Percentiles rank a stretch among this genome's conserved stretches.
Evolutionary conservation across 2,329 filamentous ascomycete genomes (phyloP).

Genomic region (Colletotrichum sp.): DNA sequence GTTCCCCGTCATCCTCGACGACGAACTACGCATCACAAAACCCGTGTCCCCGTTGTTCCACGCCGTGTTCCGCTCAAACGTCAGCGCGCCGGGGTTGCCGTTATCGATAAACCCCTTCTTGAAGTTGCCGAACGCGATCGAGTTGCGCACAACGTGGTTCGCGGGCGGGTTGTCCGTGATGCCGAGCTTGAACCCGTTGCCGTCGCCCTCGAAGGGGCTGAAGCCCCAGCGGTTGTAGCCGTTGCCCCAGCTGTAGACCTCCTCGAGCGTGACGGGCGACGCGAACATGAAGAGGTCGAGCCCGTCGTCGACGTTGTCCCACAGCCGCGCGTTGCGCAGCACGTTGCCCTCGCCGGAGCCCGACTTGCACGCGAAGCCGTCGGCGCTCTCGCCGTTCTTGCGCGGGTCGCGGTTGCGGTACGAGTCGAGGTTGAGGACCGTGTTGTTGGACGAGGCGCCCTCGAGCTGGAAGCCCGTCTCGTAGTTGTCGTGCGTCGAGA

Average conservation of each 20-base stretch:
- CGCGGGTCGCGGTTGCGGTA: constrained; percentile 47
- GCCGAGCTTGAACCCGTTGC: constrained; percentile 53
- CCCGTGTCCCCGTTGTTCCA: constrained; percentile 50
- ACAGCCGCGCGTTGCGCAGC: constrained; percentile 46
- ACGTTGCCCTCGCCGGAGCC: constrained; percentile 50
- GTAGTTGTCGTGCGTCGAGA: constrained; percentile 39
- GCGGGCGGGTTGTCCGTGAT: constrained; percentile 42
- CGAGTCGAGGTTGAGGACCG: constrained; percentile 43
- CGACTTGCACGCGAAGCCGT: constrained; percentile 51
- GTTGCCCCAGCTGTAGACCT: constrained; percentile 49
- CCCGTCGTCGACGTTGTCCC: constrained; percentile 55
- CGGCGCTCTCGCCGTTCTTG: constrained; percentile 54
- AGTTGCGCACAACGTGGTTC: constrained; percentile 47
- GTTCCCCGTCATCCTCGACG: constrained; percentile 40
- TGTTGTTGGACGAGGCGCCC: constrained; percentile 35
- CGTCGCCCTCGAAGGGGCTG: constrained; percentile 46
- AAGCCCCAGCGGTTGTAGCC: constrained; percentile 48
- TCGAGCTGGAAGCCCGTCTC: constrained; percentile 39
- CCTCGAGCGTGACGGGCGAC: constrained; percentile 43
- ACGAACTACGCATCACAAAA: constrained; percentile 41
- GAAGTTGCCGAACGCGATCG: constrained; percentile 45
- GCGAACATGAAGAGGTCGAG: constrained; percentile 48
- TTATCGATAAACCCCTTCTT: constrained; percentile 53
- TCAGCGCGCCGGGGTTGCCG: constrained; percentile 43
- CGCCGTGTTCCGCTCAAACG: constrained; percentile 47